Conservation (phyloP, 371 early-diverging fungal species). For the Conidiobolus incongruus region DNA sequence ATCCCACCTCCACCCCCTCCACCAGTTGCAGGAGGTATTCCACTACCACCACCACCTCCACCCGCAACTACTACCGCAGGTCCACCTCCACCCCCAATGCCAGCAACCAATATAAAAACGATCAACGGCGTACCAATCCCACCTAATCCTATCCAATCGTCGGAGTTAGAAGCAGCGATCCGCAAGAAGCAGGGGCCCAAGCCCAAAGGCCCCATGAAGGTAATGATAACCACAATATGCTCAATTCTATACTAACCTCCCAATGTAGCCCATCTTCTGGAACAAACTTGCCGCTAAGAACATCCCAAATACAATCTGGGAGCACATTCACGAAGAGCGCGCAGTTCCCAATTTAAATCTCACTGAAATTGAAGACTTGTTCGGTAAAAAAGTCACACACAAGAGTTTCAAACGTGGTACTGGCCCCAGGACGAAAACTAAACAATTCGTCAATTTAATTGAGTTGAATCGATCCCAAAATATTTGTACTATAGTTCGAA, state of each 20-base stretch:
- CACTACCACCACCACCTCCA: conserved; percentile 13
- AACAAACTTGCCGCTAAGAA: conserved; percentile 11
- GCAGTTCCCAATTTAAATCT: conserved; percentile 5
- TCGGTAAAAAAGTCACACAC: conserved; percentile 5
- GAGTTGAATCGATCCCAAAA: conserved; percentile 36
- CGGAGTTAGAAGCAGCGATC: conserved; percentile 18
- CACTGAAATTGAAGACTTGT: conserved; percentile 12
- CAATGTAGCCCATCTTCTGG: conserved; percentile 9
- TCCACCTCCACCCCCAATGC: conserved; percentile 2
- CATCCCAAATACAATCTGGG: conserved; percentile 15
- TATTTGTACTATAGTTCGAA: conserved; percentile 12
- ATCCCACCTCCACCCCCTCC: conserved; percentile 5
- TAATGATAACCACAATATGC: background rate
- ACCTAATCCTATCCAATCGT: conserved; percentile 22
- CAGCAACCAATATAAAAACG: conserved; percentile 20
- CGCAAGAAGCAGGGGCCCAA: background rate
- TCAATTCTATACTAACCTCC: background rate
- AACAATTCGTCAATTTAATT: conserved; percentile 18
- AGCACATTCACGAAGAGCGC: background rate
- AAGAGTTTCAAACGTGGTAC: conserved; percentile 1
- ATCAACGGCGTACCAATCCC: conserved; percentile 37
- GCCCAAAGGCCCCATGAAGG: conserved; percentile 4
- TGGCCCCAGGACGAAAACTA: background rate
- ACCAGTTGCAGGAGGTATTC: conserved; percentile 7
- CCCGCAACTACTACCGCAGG: conserved; percentile 9